Conservation (phyloP, 306 rosid species). For the Trifolium subterraneum region DNA sequence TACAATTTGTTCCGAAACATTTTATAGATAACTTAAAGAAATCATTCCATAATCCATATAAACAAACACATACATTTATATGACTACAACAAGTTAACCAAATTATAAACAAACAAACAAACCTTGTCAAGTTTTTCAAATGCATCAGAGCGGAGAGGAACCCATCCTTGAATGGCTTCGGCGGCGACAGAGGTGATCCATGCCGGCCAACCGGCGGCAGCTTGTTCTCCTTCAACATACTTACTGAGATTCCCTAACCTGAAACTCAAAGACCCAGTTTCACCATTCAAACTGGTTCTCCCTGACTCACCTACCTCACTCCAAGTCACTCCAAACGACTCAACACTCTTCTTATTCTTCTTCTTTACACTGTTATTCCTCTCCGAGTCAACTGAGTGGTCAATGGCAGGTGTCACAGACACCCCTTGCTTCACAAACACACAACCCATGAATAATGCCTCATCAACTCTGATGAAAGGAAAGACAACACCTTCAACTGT, state of each 20-base stretch:
- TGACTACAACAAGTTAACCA: no score
- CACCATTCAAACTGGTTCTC: conserved; percentile 68
- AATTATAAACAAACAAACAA: not conserved
- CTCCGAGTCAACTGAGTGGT: conserved; percentile 65
- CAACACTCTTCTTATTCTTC: conserved; percentile 43
- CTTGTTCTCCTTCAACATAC: conserved; percentile 89
- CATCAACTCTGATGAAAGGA: conserved; percentile 24
- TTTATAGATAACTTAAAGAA: no score
- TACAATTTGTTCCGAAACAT: no score
- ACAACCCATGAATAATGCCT: conserved; percentile 73
- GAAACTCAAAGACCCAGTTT: conserved; percentile 75
- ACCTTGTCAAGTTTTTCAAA: conserved; percentile 93
- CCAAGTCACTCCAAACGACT: conserved; percentile 55
- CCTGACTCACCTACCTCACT: conserved; percentile 84
- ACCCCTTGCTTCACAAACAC: conserved; percentile 88
- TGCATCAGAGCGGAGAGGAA: conserved; percentile 85
- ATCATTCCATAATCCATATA: no score
- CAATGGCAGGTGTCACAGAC: conserved; percentile 90
- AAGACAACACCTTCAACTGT: conserved; percentile 31
- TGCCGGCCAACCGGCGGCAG: conserved; percentile 95
- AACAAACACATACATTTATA: no score
- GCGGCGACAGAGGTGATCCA: conserved; percentile 97
- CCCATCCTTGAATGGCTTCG: conserved; percentile 98
- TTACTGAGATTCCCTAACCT: conserved; percentile 76
- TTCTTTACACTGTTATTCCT: conserved; percentile 18